Base-by-base conservation (phyloP, 2,329 filamentous ascomycete species). In the Colletotrichum echinochloae region DNA sequence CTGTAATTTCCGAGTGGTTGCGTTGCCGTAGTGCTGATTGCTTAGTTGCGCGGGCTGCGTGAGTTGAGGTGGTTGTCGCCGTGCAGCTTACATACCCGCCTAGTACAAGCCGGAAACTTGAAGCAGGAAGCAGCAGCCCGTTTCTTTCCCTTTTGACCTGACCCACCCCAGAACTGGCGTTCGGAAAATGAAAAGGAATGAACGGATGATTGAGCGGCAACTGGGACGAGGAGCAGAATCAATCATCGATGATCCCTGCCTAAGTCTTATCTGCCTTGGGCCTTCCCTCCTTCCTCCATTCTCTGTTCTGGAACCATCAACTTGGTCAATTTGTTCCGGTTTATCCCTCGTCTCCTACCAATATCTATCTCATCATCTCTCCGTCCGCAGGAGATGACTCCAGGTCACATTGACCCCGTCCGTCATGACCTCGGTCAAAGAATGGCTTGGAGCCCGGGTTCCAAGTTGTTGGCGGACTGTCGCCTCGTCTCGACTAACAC, bases 401-500 rank as follows among this genome's bases (percentile, higher is more conserved):
- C 49, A 18, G 37, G 44, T 30, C 54, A 69, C 66, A 60, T 66
- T 44, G 62, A 69, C 66, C 61, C 55, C 35, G 55, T 60, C 48
- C 54, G 46, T 48, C 37, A 39, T 60, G 41, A 33, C 51, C 28
- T 48, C 37, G 16, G 49, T 61, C 63, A 61, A 66, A 70, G 41
- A 56, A 66, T 55, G 66, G 63, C 63, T 70, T 56, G 52, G 23
- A 23, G 49, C 41, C 66, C 6, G 16, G 14, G 37, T n/a, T n/a
- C 44, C 46, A 66, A 35, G 20, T 64, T 61, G 41, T 49, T 35
- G 49, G 56, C 63, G 66, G 66, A 70, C 56, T 60, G 46, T 44
- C 61, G 41, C 66, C 48, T 66, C 54, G 66, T 62, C 66, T 57
- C 39, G 56, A 56, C 66, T 70, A 70, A 60, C 33, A 55, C 51